Percentiles rank a stretch among this genome's conserved stretches.
Conservation (phyloP, 2,329 filamentous ascomycete species). For the Ophiostoma fasciatum region DNA sequence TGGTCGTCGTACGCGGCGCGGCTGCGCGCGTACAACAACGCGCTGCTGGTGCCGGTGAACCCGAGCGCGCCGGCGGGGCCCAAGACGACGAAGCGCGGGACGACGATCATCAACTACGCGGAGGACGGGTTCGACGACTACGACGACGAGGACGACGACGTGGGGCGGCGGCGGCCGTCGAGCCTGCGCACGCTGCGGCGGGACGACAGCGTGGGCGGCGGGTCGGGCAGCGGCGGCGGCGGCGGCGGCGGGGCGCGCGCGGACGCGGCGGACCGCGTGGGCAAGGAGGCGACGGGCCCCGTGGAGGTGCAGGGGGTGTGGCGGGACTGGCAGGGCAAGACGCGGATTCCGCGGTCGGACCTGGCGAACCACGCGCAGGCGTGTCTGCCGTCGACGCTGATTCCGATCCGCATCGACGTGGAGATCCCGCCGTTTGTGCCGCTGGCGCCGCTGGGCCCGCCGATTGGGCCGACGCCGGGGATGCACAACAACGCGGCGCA, state of each 20-base stretch:
- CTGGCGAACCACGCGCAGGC: slow-evolving; percentile 50
- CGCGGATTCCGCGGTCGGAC: slow-evolving; percentile 38
- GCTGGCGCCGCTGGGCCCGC: slow-evolving; percentile 18
- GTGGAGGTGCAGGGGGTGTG: slow-evolving; percentile 82
- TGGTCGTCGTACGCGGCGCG: slow-evolving; percentile 85
- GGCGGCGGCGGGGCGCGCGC: neutral
- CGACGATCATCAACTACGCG: slow-evolving; percentile 92
- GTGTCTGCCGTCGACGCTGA: slow-evolving; percentile 71
- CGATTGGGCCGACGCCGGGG: slow-evolving; percentile 10
- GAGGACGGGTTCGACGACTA: slow-evolving; percentile 86
- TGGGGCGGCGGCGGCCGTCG: slow-evolving; percentile 62
- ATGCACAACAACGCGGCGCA: slow-evolving; percentile 47
- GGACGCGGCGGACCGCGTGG: slow-evolving; percentile 59
- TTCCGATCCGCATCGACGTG: slow-evolving; percentile 92
- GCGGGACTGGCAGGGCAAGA: slow-evolving; percentile 88
- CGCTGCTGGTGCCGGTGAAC: slow-evolving; percentile 72
- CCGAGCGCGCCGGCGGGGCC: slow-evolving; percentile 53
- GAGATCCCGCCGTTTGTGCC: slow-evolving; percentile 71
- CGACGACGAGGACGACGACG: slow-evolving; percentile 59
- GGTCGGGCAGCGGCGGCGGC: slow-evolving; percentile 40
- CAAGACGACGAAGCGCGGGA: slow-evolving; percentile 92
- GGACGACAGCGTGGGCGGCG: slow-evolving; percentile 49
- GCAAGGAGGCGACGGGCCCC: slow-evolving; percentile 65
- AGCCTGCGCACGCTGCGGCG: slow-evolving; percentile 70
- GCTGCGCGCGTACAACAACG: slow-evolving; percentile 80